Base-by-base conservation (phyloP, 1,284 basidiomycete genomes). In the Moniliella sp. region DNA sequence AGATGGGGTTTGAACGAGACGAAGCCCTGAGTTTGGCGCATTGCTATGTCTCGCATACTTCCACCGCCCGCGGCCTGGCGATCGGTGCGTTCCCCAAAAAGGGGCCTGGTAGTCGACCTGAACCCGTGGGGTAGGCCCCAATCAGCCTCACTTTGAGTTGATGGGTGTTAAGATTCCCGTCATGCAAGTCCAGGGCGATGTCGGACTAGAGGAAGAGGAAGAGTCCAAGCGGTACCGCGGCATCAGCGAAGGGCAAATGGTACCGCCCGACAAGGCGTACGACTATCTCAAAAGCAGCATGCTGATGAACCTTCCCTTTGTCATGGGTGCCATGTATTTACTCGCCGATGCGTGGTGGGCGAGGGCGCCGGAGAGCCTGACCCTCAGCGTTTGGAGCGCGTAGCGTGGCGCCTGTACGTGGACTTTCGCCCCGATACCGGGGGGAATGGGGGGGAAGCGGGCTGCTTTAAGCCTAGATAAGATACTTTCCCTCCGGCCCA, bases 71-170 rank as follows among this genome's bases (percentile, higher is more conserved):
- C 52, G 82, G 81, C 2, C 67, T 81, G 14, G 73, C 74, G 17
- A 65, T 86, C 12, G 81, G 83, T 3, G 70, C n/a, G 21, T n/a
- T 23, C 7, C 21, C 21, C n/a, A n/a, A n/a, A n/a, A n/a, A n/a
- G n/a, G 21, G n/a, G n/a, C n/a, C n/a, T n/a, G n/a, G n/a, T n/a
- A n/a, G n/a, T n/a, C n/a, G n/a, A n/a, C n/a, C n/a, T n/a, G 15
- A 32, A 48, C 39, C 36, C 63, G 68, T 33, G 69, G 74, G 32
- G 69, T 71, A 3, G 69, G 67, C 10, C 76, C 75, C 18, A 69
- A 75, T 5, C 86, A 94, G 62, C 84, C 88, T 3, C 91, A 79
- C 62, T 78, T 93, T 13, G 79, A 82, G 42, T 64, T 94, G n/a
- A n/a, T 94, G 71, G 75, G 79, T 26, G 69, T 78, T 58, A 72